Evolutionary conservation across 2,329 filamentous ascomycete species (phyloP), one percentile per base, ranked within the genome.

Genomic region (Davidsoniella australis): DNA sequence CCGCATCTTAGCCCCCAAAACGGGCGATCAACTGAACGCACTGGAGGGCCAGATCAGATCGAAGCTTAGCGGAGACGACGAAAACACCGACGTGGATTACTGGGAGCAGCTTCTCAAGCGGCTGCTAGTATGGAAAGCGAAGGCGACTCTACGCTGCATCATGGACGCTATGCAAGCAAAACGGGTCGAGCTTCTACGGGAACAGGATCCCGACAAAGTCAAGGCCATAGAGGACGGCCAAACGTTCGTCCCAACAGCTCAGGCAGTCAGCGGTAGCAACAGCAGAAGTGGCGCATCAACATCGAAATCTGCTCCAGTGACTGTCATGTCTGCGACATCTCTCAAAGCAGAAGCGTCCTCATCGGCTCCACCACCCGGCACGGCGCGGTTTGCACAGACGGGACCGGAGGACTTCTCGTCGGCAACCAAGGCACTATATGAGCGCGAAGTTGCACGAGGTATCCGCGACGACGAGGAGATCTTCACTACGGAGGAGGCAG

Each of bases 391-490:
- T 60, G 78, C 83, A 1, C 66, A 77, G 8, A 68, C 74, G 9
- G 72, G 73, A 18, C 80, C 82, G 54, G 84, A 87, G 55, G 85
- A 94, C 62, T 85, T 85, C 58, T 93, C 86, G 0, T 80, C 87
- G 59, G 83, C 84, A 1, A 93, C 87, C 41, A 88, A 84, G 63
- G 86, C 85, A 4, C 68, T 94, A 33, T 95, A 94, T 61, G 88
- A 96, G 59, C 78, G 88, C 45, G 91, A 96, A 63, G 84, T 93
- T 42, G 89, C 91, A 17, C 81, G 86, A 54, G 91, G 91, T 1
- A 77, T 98, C 8, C 78, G 81, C 54, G 91, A 96, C 60, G 87
- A 94, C 58, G 91, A 98, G 62, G 91, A 98, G 63, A 85, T 98
- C 33, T 95, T 98, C 59, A 80, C 85, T 0, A 85, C 80, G 7